Conservation (phyloP, 2,329 filamentous ascomycete genomes). For the Pseudogymnoascus sp. region DNA sequence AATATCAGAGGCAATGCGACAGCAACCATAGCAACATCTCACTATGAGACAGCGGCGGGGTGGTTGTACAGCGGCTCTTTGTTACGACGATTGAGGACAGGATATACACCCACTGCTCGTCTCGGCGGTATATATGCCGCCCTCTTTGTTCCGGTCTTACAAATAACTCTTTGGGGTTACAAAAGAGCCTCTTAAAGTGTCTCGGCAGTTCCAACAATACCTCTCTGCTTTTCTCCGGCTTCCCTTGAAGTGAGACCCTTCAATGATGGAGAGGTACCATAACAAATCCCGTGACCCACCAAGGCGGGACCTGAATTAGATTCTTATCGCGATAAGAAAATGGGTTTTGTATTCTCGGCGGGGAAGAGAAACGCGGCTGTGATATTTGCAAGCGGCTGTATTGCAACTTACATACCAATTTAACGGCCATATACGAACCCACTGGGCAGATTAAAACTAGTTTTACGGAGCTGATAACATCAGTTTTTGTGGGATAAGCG, state of each 20-base stretch:
- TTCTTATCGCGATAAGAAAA: slow-evolving; percentile 8
- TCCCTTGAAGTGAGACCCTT: neutral
- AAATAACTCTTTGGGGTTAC: neutral
- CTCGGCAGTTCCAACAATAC: neutral
- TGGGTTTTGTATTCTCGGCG: neutral
- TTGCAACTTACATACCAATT: neutral
- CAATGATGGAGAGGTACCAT: neutral
- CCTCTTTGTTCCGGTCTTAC: neutral
- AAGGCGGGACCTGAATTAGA: neutral
- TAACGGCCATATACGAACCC: neutral
- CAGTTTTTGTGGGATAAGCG: neutral
- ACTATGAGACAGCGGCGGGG: neutral
- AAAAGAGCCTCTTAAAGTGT: neutral
- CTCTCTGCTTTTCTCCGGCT: neutral
- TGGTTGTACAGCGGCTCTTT: neutral
- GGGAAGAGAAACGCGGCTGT: neutral
- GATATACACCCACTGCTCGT: neutral
- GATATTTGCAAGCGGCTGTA: neutral
- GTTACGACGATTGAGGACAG: neutral
- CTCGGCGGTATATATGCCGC: neutral
- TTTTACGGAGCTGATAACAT: neutral
- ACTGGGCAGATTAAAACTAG: neutral
- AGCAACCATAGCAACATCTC: neutral
- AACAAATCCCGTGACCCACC: neutral
- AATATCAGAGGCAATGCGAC: neutral